These are phyloP conservation scores for Lichtheimia ramosa DNA, from an alignment of 371 early-diverging fungal genomes.

Conservation along the genomic window DNA sequence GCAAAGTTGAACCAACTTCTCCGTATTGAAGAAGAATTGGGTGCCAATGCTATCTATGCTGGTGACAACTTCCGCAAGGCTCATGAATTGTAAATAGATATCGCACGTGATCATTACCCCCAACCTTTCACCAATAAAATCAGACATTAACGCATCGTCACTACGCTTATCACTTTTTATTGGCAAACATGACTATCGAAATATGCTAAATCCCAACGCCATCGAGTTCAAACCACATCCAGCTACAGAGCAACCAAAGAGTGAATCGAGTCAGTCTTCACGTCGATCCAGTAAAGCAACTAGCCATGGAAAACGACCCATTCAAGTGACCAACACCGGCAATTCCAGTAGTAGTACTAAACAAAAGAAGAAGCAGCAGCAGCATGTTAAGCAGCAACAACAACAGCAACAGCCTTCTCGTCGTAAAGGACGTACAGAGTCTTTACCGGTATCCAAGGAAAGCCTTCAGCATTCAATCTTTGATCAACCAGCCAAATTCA, in stretches of 20 bases:
- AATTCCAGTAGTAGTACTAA: not conserved
- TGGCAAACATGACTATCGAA: not conserved
- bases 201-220: conserved; percentile 17
- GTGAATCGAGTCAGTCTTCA: conserved; percentile 1
- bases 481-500: conserved; percentile 25
- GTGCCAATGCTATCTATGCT: conserved; percentile 85
- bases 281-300: not conserved
- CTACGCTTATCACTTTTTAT: not conserved
- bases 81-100: conserved; percentile 54
- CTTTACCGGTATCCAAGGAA: not conserved
- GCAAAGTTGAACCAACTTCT: conserved; percentile 99
- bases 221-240: conserved; percentile 10
- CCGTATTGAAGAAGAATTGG: conserved; percentile 90
- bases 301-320: not conserved
- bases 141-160: not conserved
- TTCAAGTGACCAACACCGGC: not conserved
- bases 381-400: not conserved
- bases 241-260: not conserved
- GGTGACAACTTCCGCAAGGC: conserved; percentile 92
- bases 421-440: not conserved
- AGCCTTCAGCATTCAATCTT: not conserved
- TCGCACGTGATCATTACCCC: conserved; percentile 5
- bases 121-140: not conserved
- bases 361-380: not conserved
- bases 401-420: not conserved